Evolutionary conservation across 345 rosid genomes (phyloP), one percentile per base, ranked within the genome.

Genomic region (Eucalyptus polybractea): DNA sequence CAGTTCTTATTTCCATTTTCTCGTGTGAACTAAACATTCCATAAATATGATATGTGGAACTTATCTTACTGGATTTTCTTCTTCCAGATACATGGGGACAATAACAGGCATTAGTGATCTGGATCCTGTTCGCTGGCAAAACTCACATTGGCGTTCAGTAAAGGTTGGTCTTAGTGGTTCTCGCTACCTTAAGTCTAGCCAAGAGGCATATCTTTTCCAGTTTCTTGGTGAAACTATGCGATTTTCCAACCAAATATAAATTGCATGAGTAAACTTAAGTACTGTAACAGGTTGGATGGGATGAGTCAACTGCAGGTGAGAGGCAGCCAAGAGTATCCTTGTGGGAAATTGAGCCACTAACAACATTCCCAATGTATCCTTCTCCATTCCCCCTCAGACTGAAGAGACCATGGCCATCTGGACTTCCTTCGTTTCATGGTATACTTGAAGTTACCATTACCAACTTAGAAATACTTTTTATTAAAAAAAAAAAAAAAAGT

Each of bases 91-190:
- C 91, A 94, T 95, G 97, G 97, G 96, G 42, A 95, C 96, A 13
- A 95, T 95, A 89, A 95, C 96, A 45, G 96, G 97, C 89, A 95
- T 95, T 56, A 91, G 96, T 88, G 97, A 95, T 88, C 87, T 95
- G 50, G 97, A 95, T 91, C 92, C 95, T 90, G 93, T 87, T 89
- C 94, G 97, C 87, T 95, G 97, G 97, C 93, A 95, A 87, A 94
- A 95, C 90, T 95, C 97, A 8, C 93, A 95, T 90, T 95, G 97
- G 97, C 96, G 97, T 88, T 94, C 94, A 60, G 93, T 94, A 27
- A 93, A 94, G 96, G 96, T 94, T 76, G 60, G 88, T 33, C 88
- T 86, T 47, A 16, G 67, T 31, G 86, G 42, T 44, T 85, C 13
- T 31, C 25, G 54, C 62, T 29, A 80, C 40, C 86, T 33, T 24